These are phyloP conservation scores for Dictyostelium intermedium DNA, from an alignment of 78 protist species.

Conservation along the genomic window DNA sequence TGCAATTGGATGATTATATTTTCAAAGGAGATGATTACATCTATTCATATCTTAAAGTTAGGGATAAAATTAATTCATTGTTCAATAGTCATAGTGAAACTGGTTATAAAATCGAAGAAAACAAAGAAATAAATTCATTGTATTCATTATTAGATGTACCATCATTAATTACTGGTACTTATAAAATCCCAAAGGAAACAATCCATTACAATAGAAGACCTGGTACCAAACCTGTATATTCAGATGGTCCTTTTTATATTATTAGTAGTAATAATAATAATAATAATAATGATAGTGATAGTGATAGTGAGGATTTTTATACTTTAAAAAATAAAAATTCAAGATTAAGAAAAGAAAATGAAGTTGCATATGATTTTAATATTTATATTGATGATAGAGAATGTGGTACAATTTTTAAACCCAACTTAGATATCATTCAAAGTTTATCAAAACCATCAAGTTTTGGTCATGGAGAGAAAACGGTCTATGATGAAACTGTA, in stretches of 20 bases:
- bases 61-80: neutral
- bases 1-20: neutral
- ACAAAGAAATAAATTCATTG: neutral
- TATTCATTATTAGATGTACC: neutral
- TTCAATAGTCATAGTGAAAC: neutral
- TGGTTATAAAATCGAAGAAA: neutral
- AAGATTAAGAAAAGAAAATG: neutral
- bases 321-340: neutral
- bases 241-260: too few species aligned
- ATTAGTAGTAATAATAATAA: too few species aligned
- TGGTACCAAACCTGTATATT: neutral
- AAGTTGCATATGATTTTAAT: neutral
- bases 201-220: neutral
- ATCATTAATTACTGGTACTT: neutral
- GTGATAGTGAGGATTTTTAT: neutral
- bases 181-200: neutral
- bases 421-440: neutral
- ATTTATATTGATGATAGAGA: neutral
- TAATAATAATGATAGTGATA: neutral
- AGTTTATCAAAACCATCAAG: neutral
- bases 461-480: neutral
- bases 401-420: constrained; percentile 11
- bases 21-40: neutral
- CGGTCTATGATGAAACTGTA: constrained; percentile 3
- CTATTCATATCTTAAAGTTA: constrained; percentile 11